These are phyloP conservation scores for Eucalyptus shirleyi DNA, from an alignment of 345 rosid genomes.

Conservation along the genomic window DNA sequence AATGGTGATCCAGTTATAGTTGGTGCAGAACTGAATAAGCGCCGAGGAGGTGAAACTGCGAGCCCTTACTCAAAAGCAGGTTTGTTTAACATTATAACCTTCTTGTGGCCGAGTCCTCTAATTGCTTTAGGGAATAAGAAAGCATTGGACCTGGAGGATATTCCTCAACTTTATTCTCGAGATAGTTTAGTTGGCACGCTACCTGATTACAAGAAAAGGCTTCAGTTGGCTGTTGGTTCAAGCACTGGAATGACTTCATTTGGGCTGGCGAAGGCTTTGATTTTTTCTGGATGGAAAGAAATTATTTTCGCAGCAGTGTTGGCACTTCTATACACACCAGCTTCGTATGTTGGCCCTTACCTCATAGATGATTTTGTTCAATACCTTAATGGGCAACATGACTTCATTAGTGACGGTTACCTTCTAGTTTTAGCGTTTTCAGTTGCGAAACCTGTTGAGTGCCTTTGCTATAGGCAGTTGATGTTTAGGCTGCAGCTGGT, in stretches of 20 bases:
- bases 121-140: slow-evolving; percentile 49
- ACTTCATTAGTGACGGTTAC: slow-evolving; percentile 36
- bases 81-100: not conserved
- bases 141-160: slow-evolving; percentile 43
- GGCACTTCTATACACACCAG: slow-evolving; percentile 17
- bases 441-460: slow-evolving; percentile 41
- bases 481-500: slow-evolving; percentile 37
- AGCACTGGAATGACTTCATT: slow-evolving; percentile 18
- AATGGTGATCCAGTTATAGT: not conserved
- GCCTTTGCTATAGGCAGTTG: slow-evolving; percentile 45
- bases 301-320: slow-evolving; percentile 28
- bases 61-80: slow-evolving; percentile 2
- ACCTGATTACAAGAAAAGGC: slow-evolving; percentile 19
- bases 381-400: slow-evolving; percentile 33
- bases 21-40: not conserved
- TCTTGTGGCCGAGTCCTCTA: slow-evolving; percentile 54
- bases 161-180: slow-evolving; percentile 38
- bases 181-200: slow-evolving; percentile 32
- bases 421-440: slow-evolving; percentile 36
- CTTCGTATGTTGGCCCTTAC: slow-evolving; percentile 50
- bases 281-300: slow-evolving; percentile 28
- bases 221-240: slow-evolving; percentile 10
- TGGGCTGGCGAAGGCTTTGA: slow-evolving; percentile 34
- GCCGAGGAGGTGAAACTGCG: slow-evolving; percentile 1
- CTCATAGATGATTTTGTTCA: slow-evolving; percentile 50